A percentile compares a stretch with the other conserved stretches of the same genome.
Conservation (phyloP, 2,329 filamentous ascomycete genomes). For the Penicillium sp. region DNA sequence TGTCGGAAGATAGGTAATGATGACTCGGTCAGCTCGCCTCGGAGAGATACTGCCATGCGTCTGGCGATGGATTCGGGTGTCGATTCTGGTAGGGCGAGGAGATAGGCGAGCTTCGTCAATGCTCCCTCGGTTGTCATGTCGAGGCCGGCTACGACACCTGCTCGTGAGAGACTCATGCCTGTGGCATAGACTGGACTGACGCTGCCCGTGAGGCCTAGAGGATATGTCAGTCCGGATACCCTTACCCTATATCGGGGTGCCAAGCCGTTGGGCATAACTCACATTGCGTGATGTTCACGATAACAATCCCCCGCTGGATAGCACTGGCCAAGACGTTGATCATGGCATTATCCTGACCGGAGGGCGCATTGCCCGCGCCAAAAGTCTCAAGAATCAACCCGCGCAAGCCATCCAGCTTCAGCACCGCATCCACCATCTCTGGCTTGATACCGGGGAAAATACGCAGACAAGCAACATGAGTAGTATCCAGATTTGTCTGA, state of each 20-base stretch:
- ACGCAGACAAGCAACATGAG: constrained; percentile 80
- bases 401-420: constrained; percentile 64
- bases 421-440: constrained; percentile 82
- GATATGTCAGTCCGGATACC: constrained; percentile 14
- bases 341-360: constrained; percentile 67
- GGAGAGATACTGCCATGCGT: constrained; percentile 64
- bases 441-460: constrained; percentile 88
- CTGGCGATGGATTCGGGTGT: constrained; percentile 57
- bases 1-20: constrained; percentile 66
- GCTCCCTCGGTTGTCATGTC: constrained; percentile 86
- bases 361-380: constrained; percentile 83
- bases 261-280: constrained; percentile 37
- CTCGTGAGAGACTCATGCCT: constrained; percentile 66
- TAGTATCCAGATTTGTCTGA: constrained; percentile 67
- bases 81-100: constrained; percentile 62
- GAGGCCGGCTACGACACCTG: constrained; percentile 79
- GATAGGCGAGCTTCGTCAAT: constrained; percentile 79
- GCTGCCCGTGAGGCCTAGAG: constrained; percentile 52
- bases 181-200: constrained; percentile 71
- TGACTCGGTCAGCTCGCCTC: constrained; percentile 77
- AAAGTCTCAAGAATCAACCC: constrained; percentile 86
- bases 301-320: constrained; percentile 69
- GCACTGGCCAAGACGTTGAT: constrained; percentile 68
- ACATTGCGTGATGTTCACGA: constrained; percentile 90
- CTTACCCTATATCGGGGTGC: constrained; percentile 30